These are phyloP conservation scores for Fusarium sp. DNA, from an alignment of 2,329 filamentous ascomycete species.

Conservation along the genomic window DNA sequence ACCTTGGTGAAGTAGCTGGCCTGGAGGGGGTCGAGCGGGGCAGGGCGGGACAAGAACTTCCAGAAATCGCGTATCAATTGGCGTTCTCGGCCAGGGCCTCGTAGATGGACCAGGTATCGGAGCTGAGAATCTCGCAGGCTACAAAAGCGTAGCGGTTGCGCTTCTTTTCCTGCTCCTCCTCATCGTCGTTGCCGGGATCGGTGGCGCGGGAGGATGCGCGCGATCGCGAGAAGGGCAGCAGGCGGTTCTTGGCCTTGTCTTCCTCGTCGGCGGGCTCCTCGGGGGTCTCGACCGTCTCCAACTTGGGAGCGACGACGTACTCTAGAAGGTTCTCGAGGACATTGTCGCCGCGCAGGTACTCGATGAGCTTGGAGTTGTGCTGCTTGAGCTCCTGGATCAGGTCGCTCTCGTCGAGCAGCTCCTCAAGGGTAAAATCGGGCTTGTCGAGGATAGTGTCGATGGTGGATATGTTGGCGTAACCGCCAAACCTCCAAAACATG, in stretches of 20 bases:
- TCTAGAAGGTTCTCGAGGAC: conserved; percentile 87
- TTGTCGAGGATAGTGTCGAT: conserved; percentile 98
- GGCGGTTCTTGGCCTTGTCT: conserved; percentile 58
- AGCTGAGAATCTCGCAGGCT: conserved; percentile 91
- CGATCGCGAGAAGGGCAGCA: conserved; percentile 62
- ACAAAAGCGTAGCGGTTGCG: conserved; percentile 95
- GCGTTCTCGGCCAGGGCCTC: conserved; percentile 91
- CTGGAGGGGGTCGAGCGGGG: conserved; percentile 90
- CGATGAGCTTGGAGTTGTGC: conserved; percentile 97
- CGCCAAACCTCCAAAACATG: conserved; percentile 99
- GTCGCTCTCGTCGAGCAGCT: conserved; percentile 95
- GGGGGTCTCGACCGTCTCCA: conserved; percentile 66
- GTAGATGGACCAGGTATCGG: conserved; percentile 96
- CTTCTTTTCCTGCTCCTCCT: conserved; percentile 88
- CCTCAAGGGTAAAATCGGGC: conserved; percentile 93
- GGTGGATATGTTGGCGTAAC: conserved; percentile 96
- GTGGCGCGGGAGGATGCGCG: conserved; percentile 65
- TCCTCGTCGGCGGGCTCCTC: conserved; percentile 65
- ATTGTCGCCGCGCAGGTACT: conserved; percentile 90
- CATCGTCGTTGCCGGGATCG: conserved; percentile 61
- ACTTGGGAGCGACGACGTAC: conserved; percentile 88
- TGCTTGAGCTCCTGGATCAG: conserved; percentile 98
- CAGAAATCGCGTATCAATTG: conserved; percentile 86
- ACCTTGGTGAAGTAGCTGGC: conserved; percentile 99
- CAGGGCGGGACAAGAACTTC: conserved; percentile 86